Evolutionary conservation across 352 stramenopile genomes (phyloP), one percentile per base, ranked within the genome.

Genomic region (Pythium sukuiense): DNA sequence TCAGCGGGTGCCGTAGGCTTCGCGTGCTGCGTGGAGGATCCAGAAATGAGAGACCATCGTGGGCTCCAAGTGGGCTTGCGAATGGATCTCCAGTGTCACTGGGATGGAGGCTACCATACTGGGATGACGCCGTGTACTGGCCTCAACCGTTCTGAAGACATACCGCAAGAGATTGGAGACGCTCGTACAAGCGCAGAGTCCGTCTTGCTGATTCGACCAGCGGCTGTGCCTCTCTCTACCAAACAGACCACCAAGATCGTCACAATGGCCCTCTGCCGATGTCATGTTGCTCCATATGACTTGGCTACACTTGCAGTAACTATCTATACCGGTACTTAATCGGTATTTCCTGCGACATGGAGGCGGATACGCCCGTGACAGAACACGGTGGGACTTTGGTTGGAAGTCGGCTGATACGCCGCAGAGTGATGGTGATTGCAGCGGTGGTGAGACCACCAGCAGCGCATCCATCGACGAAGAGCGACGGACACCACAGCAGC

Each of bases 351-450:
- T 63, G 54, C 33, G 62, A 69, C 54, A 59, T 46, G 45, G 55
- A 59, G 41, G 60, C 33, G 60, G 26, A 24, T 53, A n/a, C 48
- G 32, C 30, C n/a, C 53, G 52, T 61, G 30, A 16, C 57, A 70
- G 35, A 70, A 65, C 63, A 65, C 56, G 63, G 63, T 70, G 57
- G 16, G 9, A 65, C 33, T 65, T 70, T 70, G 63, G 57, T 64
- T 70, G 63, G 63, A 70, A 70, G 63, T 70, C 55, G 55, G 41
- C 63, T 43, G 57, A 65, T 70, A 46, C 57, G 49, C 27, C 14
- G 18, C 55, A 70, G 63, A 70, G 57, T 70, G 63, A 50, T 65
- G 49, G 63, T 70, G 18, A 30, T 52, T 48, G 50, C 37, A 52
- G 49, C 49, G 49, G 54, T 35, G 50, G 52, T 45, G 55, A 63